Percentiles rank a stretch among this genome's conserved stretches.
These are phyloP conservation scores for Saccharomycopsis hybrid DNA, from an alignment of 1,139 yeast species.

Conservation along the genomic window DNA sequence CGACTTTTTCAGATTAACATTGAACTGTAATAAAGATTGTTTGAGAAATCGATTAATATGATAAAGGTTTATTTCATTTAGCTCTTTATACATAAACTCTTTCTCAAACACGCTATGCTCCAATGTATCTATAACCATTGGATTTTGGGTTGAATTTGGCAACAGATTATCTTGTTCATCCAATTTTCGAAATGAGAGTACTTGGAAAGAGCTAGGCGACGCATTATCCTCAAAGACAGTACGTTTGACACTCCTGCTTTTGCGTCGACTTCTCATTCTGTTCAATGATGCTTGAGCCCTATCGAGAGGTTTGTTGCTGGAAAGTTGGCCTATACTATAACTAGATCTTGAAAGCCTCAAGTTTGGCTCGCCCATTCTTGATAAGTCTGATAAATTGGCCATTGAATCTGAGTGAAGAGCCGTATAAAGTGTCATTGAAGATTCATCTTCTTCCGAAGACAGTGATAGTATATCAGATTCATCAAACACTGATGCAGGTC, in stretches of 20 bases:
- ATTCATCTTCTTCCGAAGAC: constrained; percentile 30
- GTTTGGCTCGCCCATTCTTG: constrained; percentile 4
- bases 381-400: background rate
- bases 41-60: constrained; percentile 41
- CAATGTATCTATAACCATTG: too few species aligned
- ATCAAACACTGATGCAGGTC: constrained; percentile 1
- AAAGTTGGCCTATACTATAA: constrained; percentile 11
- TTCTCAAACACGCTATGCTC: background rate
- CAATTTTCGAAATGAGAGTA: too few species aligned
- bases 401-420: constrained; percentile 28
- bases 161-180: too few species aligned
- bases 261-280: constrained; percentile 55
- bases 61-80: constrained; percentile 33
- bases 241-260: constrained; percentile 40
- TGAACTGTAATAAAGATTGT: constrained; percentile 50
- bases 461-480: background rate
- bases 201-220: too few species aligned
- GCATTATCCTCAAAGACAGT: background rate
- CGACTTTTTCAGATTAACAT: constrained; percentile 5
- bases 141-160: too few species aligned
- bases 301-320: constrained; percentile 32
- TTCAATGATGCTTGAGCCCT: constrained; percentile 63
- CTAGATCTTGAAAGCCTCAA: constrained; percentile 11
- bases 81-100: constrained; percentile 16
- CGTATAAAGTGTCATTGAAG: constrained; percentile 38